These are phyloP conservation scores for Pyricularia grisea DNA, from an alignment of 2,329 filamentous ascomycete genomes.

Conservation along the genomic window DNA sequence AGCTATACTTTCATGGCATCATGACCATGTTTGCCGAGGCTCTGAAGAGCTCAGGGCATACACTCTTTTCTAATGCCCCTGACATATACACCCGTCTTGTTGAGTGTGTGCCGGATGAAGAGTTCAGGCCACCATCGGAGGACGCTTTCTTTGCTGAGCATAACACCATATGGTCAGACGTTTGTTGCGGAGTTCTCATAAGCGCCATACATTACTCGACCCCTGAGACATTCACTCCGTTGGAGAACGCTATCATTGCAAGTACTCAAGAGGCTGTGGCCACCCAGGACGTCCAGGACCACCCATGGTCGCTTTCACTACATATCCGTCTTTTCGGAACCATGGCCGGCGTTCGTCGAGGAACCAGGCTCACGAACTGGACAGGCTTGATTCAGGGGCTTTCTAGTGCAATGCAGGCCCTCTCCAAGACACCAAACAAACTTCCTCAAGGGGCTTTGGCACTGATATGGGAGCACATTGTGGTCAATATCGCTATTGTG, in stretches of 20 bases:
- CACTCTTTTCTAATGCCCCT: slow-evolving; percentile 49
- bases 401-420: slow-evolving; percentile 38
- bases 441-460: slow-evolving; percentile 24
- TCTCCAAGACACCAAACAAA: slow-evolving; percentile 29
- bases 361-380: slow-evolving; percentile 68
- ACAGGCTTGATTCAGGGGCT: slow-evolving; percentile 47
- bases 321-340: slow-evolving; percentile 55
- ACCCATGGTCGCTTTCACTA: slow-evolving; percentile 34
- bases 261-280: slow-evolving; percentile 30
- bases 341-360: slow-evolving; percentile 71
- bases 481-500: slow-evolving; percentile 53
- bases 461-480: slow-evolving; percentile 46
- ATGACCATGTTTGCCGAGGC: slow-evolving; percentile 91
- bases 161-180: slow-evolving; percentile 46
- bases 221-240: slow-evolving; percentile 59
- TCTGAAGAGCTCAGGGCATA: slow-evolving; percentile 51
- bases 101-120: slow-evolving; percentile 38
- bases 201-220: slow-evolving; percentile 78
- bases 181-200: slow-evolving; percentile 68
- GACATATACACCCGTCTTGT: slow-evolving; percentile 43
- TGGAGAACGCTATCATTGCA: slow-evolving; percentile 54
- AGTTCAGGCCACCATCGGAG: slow-evolving; percentile 27
- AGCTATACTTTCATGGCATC: slow-evolving; percentile 73
- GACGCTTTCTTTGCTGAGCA: slow-evolving; percentile 18
- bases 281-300: slow-evolving; percentile 19